Percentiles rank a stretch among this genome's conserved stretches.
These are phyloP conservation scores for Craspedostauros australis DNA, from an alignment of 108 stramenopile genomes.

Conservation along the genomic window DNA sequence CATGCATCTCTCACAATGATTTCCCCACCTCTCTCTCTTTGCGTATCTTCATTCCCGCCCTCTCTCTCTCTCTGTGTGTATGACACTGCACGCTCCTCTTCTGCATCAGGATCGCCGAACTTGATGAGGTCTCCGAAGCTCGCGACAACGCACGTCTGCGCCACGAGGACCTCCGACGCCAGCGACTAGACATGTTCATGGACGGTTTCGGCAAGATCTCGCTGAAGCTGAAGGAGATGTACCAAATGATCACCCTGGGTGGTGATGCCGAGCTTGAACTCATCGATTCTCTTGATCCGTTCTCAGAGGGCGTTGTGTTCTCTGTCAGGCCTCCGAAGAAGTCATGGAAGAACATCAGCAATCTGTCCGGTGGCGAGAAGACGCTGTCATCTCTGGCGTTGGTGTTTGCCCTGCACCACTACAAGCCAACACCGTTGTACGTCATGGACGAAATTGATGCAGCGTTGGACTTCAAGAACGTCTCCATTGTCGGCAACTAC, in stretches of 20 bases:
- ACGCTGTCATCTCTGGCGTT: conserved; percentile 95
- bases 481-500: conserved; percentile 98
- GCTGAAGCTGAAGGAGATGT: conserved; percentile 99
- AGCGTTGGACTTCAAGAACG: conserved; percentile 99
- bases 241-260: conserved; percentile 99
- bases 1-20: background rate
- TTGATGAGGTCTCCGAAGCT: conserved; percentile 85
- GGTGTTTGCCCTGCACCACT: conserved; percentile 99
- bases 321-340: conserved; percentile 98
- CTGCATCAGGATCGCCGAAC: conserved; percentile 79
- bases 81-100: too few relatives aligned
- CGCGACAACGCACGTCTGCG: conserved; percentile 75
- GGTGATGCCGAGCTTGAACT: conserved; percentile 99
- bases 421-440: conserved; percentile 98
- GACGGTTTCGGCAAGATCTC: conserved; percentile 94
- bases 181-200: conserved; percentile 98
- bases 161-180: conserved; percentile 89
- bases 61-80: background rate
- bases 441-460: conserved; percentile 99
- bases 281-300: conserved; percentile 98
- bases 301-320: conserved; percentile 96
- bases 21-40: conserved; percentile 1
- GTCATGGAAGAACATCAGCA: conserved; percentile 98
- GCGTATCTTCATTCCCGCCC: background rate
- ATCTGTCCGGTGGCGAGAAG: conserved; percentile 98